These are phyloP conservation scores for Rhodotorula glutinis DNA, from an alignment of 1,284 basidiomycete genomes.

Conservation along the genomic window DNA sequence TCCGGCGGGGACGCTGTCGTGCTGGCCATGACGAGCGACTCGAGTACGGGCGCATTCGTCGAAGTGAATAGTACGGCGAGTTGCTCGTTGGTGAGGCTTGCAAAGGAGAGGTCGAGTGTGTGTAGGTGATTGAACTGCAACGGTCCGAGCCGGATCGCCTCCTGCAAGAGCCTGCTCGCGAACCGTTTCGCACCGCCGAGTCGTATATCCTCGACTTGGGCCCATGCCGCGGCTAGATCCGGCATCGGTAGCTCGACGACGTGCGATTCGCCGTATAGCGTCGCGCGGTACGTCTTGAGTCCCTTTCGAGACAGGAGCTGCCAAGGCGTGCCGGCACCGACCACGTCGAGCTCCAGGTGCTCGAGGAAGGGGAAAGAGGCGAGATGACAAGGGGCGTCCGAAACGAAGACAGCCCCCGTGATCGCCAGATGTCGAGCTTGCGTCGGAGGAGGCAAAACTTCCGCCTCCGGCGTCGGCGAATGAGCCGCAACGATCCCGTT, in stretches of 20 bases:
- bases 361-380: conserved; percentile 24
- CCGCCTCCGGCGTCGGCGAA: background rate
- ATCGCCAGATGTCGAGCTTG: conserved; percentile 5
- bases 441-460: background rate
- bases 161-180: conserved; percentile 11
- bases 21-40: conserved; percentile 17
- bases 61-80: conserved; percentile 21
- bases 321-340: conserved; percentile 15
- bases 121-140: conserved; percentile 15
- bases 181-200: conserved; percentile 22
- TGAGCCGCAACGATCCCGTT: background rate
- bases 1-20: conserved; percentile 11
- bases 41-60: conserved; percentile 14
- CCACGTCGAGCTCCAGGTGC: conserved; percentile 22
- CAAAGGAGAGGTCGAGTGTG: conserved; percentile 22
- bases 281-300: conserved; percentile 7
- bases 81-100: conserved; percentile 8
- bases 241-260: conserved; percentile 2
- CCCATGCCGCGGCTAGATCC: conserved; percentile 18
- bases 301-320: conserved; percentile 19
- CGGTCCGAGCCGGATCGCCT: conserved; percentile 9
- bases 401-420: conserved; percentile 17
- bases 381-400: conserved; percentile 5
- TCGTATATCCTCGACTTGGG: conserved; percentile 11
- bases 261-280: conserved; percentile 10